Conservation (phyloP, 2,329 filamentous ascomycete species). For the Aspergillus sp. region DNA sequence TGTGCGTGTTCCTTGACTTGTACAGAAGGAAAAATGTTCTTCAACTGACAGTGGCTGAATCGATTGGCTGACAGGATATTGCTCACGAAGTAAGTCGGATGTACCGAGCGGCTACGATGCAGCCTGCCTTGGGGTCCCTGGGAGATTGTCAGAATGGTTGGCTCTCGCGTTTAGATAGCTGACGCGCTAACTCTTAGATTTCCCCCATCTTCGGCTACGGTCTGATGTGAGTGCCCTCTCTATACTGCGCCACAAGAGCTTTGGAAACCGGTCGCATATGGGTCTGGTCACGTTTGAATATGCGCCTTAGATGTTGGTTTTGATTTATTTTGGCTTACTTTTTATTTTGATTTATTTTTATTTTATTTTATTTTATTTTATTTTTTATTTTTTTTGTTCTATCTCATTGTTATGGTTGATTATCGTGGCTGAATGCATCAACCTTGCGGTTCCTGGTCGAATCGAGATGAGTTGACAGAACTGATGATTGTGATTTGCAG, state of each 20-base stretch:
- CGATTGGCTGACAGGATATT: conserved; percentile 39
- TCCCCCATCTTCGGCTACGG: conserved; percentile 40
- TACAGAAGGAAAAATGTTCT: conserved; percentile 12
- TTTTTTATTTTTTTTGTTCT: background rate
- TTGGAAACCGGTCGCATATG: conserved; percentile 26
- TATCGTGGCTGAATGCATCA: background rate
- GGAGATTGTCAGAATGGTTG: conserved; percentile 34
- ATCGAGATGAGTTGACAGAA: background rate
- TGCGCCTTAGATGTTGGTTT: conserved; percentile 8
- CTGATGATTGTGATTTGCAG: conserved; percentile 25
- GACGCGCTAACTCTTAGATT: conserved; percentile 38
- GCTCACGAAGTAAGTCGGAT: conserved; percentile 35
- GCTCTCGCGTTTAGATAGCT: conserved; percentile 35
- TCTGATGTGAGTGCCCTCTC: conserved; percentile 34
- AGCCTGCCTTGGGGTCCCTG: conserved; percentile 24
- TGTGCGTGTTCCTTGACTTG: conserved; percentile 42
- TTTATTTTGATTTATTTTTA: background rate
- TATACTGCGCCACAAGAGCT: conserved; percentile 23
- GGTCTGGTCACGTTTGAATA: conserved; percentile 33
- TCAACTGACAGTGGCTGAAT: conserved; percentile 38
- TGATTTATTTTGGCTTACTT: background rate
- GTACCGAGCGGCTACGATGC: conserved; percentile 30
- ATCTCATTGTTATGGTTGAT: background rate
- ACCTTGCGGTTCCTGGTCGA: background rate
- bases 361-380: conserved; percentile 1